A percentile compares a stretch with the other conserved stretches of the same genome.
Conservation (phyloP, 345 rosid species). For the Citrus sinensis region DVS_A1.0 CM039163.1:455001-455500, state of each 20-base stretch:
- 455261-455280: background rate
- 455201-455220: background rate
- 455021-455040: background rate
- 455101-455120: background rate
- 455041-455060: background rate
- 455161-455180: background rate
- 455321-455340: background rate
- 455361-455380: background rate
- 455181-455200: no score
- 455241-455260: conserved; percentile 5
- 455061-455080: background rate
- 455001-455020: background rate
- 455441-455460: no score
- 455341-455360: background rate
- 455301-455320: background rate
- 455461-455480: no score
- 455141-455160: background rate
- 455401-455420: background rate
- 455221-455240: background rate
- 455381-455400: background rate
- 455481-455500: no score
- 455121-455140: background rate
- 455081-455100: background rate
- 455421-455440: no score
- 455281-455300: background rate